Conservation (phyloP, 2,329 filamentous ascomycete species). For the Cryphonectria parasitica region DNA sequence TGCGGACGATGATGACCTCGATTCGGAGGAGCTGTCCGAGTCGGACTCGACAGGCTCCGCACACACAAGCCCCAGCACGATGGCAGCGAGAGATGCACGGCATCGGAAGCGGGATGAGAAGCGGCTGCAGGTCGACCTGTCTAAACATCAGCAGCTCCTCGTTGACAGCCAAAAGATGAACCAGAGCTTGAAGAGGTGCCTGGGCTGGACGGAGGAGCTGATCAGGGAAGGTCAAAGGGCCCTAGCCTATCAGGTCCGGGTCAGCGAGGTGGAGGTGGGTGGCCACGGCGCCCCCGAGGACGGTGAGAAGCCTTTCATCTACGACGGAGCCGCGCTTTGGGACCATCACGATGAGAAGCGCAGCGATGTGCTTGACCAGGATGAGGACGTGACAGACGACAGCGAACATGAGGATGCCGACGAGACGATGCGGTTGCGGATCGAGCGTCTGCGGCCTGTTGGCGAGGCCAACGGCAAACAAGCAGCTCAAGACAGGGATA, state of each 20-base stretch:
- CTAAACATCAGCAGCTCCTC: constrained; percentile 86
- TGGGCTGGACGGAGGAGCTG: constrained; percentile 86
- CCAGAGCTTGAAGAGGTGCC: constrained; percentile 85
- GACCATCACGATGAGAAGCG: constrained; percentile 15
- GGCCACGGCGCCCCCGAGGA: constrained; percentile 74
- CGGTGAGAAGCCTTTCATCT: constrained; percentile 52
- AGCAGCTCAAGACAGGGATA: constrained; percentile 28
- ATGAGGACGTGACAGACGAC: constrained; percentile 13
- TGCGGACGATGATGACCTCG: constrained; percentile 46
- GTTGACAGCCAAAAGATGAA: constrained; percentile 94
- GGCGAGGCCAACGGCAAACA: constrained; percentile 19
- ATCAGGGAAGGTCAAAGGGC: constrained; percentile 89
- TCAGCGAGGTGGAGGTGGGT: constrained; percentile 80
- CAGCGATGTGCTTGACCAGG: constrained; percentile 12
- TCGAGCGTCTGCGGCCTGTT: constrained; percentile 25
- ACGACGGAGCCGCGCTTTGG: constrained; percentile 28
- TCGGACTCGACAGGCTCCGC: constrained; percentile 43
- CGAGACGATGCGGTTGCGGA: constrained; percentile 27
- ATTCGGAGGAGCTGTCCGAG: constrained; percentile 50
- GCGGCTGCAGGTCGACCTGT: constrained; percentile 80
- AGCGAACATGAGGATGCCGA: constrained; percentile 18
- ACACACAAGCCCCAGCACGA: constrained; percentile 45
- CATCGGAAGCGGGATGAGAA: constrained; percentile 78
- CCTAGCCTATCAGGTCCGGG: constrained; percentile 77
- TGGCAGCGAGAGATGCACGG: constrained; percentile 49